Conservation (phyloP, 257 asterid genomes). For the Lycium barbarum region DNA sequence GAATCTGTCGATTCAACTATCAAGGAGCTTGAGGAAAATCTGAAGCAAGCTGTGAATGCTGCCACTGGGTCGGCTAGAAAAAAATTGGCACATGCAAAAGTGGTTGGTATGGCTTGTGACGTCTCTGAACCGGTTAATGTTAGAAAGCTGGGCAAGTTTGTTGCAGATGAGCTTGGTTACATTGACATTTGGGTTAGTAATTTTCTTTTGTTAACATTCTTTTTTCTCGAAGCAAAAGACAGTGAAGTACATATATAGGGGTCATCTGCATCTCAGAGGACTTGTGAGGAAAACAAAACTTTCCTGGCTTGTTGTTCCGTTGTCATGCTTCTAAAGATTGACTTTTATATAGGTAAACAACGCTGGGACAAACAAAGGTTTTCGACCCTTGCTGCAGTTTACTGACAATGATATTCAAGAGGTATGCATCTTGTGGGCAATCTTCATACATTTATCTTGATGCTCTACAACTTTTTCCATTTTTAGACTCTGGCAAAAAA, state of each 20-base stretch:
- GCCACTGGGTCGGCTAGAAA: conserved; percentile 53
- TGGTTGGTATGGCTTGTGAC: conserved; percentile 86
- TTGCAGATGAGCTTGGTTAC: conserved; percentile 72
- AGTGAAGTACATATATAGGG: not conserved
- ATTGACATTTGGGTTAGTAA: conserved; percentile 85
- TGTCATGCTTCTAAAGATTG: conserved; percentile 6
- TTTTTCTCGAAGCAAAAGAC: not conserved
- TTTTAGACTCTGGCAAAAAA: not conserved
- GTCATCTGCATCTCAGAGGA: not conserved
- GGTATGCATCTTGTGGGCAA: conserved; percentile 46
- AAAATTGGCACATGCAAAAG: conserved; percentile 66
- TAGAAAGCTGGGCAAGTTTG: conserved; percentile 67
- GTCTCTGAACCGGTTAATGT: conserved; percentile 94
- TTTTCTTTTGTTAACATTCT: conserved; percentile 15
- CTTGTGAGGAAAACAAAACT: not conserved
- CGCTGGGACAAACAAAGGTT: conserved; percentile 98
- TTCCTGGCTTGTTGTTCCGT: not conserved
- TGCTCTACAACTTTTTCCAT: conserved; percentile 23
- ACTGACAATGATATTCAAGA: conserved; percentile 81
- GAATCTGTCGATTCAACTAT: conserved; percentile 78
- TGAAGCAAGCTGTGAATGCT: conserved; percentile 59
- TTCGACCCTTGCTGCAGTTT: conserved; percentile 91
- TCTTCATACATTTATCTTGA: not conserved
- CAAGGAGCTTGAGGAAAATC: conserved; percentile 77
- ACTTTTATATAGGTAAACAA: conserved; percentile 70